Base-by-base conservation (phyloP, 768 basidiomycete genomes). In the Mycena belliarum region DNA sequence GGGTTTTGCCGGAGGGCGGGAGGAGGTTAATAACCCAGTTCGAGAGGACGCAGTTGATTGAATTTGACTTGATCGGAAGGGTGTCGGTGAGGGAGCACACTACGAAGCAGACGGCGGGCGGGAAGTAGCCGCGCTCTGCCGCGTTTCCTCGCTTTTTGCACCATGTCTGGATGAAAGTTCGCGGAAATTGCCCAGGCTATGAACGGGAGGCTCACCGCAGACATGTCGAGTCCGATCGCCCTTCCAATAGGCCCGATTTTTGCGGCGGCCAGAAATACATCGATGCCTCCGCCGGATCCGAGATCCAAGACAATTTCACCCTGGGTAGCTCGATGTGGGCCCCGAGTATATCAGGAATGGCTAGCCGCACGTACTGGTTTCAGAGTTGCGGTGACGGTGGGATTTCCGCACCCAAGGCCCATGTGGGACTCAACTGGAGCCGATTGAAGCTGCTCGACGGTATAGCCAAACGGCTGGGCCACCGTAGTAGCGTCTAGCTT, bases 1-100 rank as follows among this genome's bases (percentile, higher is more conserved):
- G 66, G 6, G 61, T 66, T 61, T 82, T 85, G 2, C 75, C 78
- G 14, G 71, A 65, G 0, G 52, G 52, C 0, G 82, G 78, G 8
- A 85, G 60, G 3, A 82, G 66, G 63, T 84, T 83, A 65, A 85
- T 67, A 3, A 84, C 82, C 52, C 84, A 84, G 65, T 83, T 86
- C 8, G 83, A 84, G 6, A 84, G 60, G 18, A 87, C 70, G 56
- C 81, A 84, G 60, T 86, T 81, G 16, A 84, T 73, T 0, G 82
- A 75, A 49, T 72, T 67, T 4, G 79, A 73, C 41, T 70, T 66
- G 52, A 86, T 75, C 1, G 84, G 85, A 2, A 85, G 69, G 9
- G 76, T 65, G 23, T 78, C 75, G 0, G 75, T 73, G 25, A 82
- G 65, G 2, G 69, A 63, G 0, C 76, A 71, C 23, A 80, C 70